These are phyloP conservation scores for Uncinocarpus reesii DNA, from an alignment of 2,329 filamentous ascomycete genomes.

Conservation along the genomic window DNA sequence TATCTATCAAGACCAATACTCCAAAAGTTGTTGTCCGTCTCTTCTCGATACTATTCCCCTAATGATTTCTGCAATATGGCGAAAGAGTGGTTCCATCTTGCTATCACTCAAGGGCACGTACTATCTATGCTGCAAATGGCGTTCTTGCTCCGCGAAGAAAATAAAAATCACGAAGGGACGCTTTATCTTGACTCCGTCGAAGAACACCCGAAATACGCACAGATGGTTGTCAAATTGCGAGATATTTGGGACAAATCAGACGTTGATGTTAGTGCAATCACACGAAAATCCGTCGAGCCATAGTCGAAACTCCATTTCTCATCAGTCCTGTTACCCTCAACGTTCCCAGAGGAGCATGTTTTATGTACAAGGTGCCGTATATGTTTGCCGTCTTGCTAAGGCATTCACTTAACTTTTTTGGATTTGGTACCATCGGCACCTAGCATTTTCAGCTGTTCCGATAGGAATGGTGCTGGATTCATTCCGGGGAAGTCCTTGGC, in stretches of 20 bases:
- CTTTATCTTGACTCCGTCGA: slow-evolving; percentile 17
- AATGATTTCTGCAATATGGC: slow-evolving; percentile 19
- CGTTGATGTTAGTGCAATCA: neutral
- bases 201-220: slow-evolving; percentile 23
- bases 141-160: slow-evolving; percentile 24
- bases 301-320: neutral
- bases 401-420: slow-evolving; percentile 23
- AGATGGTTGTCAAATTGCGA: slow-evolving; percentile 49
- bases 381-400: neutral
- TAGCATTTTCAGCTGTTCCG: slow-evolving; percentile 32
- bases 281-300: neutral
- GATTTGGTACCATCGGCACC: slow-evolving; percentile 36
- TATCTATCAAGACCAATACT: slow-evolving; percentile 1
- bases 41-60: neutral
- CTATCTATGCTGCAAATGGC: slow-evolving; percentile 16
- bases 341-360: neutral
- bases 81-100: slow-evolving; percentile 29
- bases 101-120: slow-evolving; percentile 8
- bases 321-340: too few relatives aligned
- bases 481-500: slow-evolving; percentile 39
- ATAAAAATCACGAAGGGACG: slow-evolving; percentile 15
- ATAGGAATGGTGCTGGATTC: slow-evolving; percentile 32
- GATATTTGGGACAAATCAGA: slow-evolving; percentile 49
- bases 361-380: neutral
- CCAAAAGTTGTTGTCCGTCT: neutral